Evolutionary conservation across 805 yeast genomes (phyloP), one percentile per base, ranked within the genome.

Genomic region (Saturnispora zaruensis): DNA sequence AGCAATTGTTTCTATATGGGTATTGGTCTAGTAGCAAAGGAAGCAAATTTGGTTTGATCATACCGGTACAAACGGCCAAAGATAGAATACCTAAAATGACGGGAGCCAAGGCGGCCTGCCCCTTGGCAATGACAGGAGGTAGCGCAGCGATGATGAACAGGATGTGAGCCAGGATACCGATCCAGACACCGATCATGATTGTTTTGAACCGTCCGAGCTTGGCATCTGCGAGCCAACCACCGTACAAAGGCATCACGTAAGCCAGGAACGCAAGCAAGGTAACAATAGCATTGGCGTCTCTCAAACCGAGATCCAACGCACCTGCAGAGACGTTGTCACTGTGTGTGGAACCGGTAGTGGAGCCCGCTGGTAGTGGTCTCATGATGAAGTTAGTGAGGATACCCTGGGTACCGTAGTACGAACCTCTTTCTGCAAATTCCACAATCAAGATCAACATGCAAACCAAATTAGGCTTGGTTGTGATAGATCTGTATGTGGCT

Each of bases 11-110:
- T 51, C 76, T 70, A 62, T 79, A 76, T 42, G 82, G 81, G 61
- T 77, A 80, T 67, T 82, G 88, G 59, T 82, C 87, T 65, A 74
- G 64, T 46, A 74, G 60, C 45, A 74, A 62, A 6, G 79, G 79
- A 50, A 73, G 66, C 51, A 77, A 69, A 57, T 77, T 77, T 51
- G 81, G 78, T 57, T 77, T 77, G 56, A 77, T 75, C 51, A 75
- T 70, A 56, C 82, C 81, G 36, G 81, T 75, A 54, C 80, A 79
- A 21, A 62, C 50, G 44, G 74, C 67, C 57, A 73, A 65, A n/a
- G 71, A 59, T 8, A 72, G 11, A 45, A 73, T 69, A 36, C 66
- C 75, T 44, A 75, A 60, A 46, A 68, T 60, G 33, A 74, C 69
- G 45, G 75, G 70, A 24, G 66, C 76, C 52, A 73, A 51, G 37